phyloP scores from a whole-genome alignment of 1,284 basidiomycete species.

The Gomphus bonarii region DNA sequence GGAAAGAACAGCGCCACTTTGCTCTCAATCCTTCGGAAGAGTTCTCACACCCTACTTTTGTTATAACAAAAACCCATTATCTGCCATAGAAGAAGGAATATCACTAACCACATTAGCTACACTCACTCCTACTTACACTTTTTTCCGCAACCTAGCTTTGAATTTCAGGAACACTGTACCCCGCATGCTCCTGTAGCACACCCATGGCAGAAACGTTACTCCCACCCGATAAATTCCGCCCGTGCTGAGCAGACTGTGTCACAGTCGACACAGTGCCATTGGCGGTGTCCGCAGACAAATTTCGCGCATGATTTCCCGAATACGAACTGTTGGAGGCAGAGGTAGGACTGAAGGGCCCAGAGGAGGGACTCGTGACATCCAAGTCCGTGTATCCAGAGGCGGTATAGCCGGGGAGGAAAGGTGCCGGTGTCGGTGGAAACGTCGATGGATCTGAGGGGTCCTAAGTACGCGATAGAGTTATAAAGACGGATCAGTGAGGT shows the following conservation, averaged over 20 bases:
- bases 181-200: not conserved
- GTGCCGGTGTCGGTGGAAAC: not conserved
- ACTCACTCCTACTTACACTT: not conserved
- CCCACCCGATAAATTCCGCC: not conserved
- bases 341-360: not conserved
- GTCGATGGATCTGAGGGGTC: slow-evolving; percentile 4
- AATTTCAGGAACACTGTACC: not conserved
- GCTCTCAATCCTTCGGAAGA: too few relatives aligned
- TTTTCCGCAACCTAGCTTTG: not conserved
- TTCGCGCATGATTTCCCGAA: not conserved
- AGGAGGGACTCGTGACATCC: not conserved
- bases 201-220: not conserved
- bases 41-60: too few relatives aligned
- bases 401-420: not conserved
- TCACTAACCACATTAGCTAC: not conserved
- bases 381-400: not conserved
- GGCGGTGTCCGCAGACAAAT: not conserved
- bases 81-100: too few relatives aligned
- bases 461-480: not conserved
- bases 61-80: too few relatives aligned
- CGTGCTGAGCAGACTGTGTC: not conserved
- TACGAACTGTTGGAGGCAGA: not conserved
- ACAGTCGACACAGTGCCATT: not conserved
- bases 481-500: not conserved
- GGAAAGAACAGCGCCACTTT: too few relatives aligned